A percentile compares a stretch with the other conserved stretches of the same genome.
phyloP scores from a whole-genome alignment of 2,329 filamentous ascomycete species.

The Tolypocladium paradoxum region DNA sequence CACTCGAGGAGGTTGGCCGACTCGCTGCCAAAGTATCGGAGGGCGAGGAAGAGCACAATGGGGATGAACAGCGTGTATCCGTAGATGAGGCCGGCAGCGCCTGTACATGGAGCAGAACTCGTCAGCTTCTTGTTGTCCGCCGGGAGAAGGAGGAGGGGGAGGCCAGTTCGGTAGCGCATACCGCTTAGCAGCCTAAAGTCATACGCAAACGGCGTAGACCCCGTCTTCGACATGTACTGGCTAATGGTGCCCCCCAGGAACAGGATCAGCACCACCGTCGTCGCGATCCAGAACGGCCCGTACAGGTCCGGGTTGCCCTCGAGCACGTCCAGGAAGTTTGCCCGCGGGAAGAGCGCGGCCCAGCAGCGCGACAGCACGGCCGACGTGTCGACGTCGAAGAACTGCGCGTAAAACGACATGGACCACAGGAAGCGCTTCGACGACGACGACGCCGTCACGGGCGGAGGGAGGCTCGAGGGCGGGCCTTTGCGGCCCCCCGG shows the following conservation, averaged over 20 bases:
- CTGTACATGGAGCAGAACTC: constrained; percentile 22
- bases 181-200: constrained; percentile 84
- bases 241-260: constrained; percentile 94
- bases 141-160: neutral
- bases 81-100: constrained; percentile 85
- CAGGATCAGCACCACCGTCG: constrained; percentile 88
- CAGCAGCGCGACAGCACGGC: constrained; percentile 81
- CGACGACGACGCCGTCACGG: constrained; percentile 40
- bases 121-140: neutral
- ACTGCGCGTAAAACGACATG: constrained; percentile 88
- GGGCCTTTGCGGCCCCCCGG: constrained; percentile 36
- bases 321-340: constrained; percentile 92
- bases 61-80: constrained; percentile 89
- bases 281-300: constrained; percentile 97
- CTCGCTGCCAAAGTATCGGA: constrained; percentile 94
- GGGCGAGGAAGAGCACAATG: constrained; percentile 70
- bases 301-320: constrained; percentile 96
- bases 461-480: constrained; percentile 43
- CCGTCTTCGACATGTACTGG: constrained; percentile 65
- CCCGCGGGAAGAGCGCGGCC: constrained; percentile 79
- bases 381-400: constrained; percentile 95
- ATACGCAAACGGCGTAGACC: constrained; percentile 71
- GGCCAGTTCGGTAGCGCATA: constrained; percentile 20
- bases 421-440: constrained; percentile 88
- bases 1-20: constrained; percentile 89